phyloP scores from a whole-genome alignment of 805 yeast species.

The Candida stauntonica region DNA sequence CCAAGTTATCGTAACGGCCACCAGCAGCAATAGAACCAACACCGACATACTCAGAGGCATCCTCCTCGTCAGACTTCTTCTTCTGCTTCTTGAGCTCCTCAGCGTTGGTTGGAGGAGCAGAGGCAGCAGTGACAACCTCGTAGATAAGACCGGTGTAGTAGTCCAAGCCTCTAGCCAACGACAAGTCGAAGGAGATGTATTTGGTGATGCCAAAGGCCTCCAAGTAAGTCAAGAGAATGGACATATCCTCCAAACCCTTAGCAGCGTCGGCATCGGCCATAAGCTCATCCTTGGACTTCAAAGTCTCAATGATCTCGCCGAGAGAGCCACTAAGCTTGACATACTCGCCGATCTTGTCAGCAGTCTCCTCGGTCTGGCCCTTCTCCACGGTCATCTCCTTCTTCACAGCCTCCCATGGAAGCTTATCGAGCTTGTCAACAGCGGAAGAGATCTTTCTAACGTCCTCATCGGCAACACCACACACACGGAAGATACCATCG shows the following conservation, averaged over 20 bases:
- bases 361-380: constrained; percentile 85
- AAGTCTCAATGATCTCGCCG: constrained; percentile 50
- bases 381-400: constrained; percentile 91
- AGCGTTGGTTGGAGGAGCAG: constrained; percentile 91
- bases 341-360: constrained; percentile 87
- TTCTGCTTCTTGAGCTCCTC: constrained; percentile 52
- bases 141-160: constrained; percentile 96
- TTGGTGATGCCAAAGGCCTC: constrained; percentile 75
- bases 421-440: constrained; percentile 92
- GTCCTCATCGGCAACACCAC: constrained; percentile 93
- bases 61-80: constrained; percentile 56
- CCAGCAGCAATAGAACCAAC: constrained; percentile 99
- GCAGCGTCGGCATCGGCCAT: constrained; percentile 66
- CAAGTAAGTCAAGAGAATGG: constrained; percentile 64
- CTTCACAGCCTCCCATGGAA: constrained; percentile 92
- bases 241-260: constrained; percentile 79
- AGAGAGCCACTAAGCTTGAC: constrained; percentile 83
- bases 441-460: constrained; percentile 92
- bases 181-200: constrained; percentile 80
- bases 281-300: constrained; percentile 56
- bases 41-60: constrained; percentile 95
- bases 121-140: constrained; percentile 92
- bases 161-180: constrained; percentile 95
- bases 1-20: constrained; percentile 95
- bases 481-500: constrained; percentile 92